Evolutionary conservation across 768 basidiomycete genomes (phyloP), one percentile per base, ranked within the genome.

Genomic region (Russula abietina): DNA sequence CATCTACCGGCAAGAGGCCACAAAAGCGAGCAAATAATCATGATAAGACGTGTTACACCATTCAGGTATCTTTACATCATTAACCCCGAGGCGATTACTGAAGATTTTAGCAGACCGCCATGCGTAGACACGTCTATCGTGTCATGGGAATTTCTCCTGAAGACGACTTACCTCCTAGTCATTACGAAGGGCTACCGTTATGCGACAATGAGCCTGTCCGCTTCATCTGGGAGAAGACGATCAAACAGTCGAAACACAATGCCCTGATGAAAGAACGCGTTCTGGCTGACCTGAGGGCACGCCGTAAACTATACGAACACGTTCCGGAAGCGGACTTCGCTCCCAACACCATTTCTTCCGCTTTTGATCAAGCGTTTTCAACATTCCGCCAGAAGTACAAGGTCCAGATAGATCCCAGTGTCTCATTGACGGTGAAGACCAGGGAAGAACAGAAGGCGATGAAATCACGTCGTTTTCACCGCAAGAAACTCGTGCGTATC

Each of bases 141-240:
- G 71, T 80, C 55, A 87, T 91, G 84, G 74, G 77, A 22, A 61
- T 87, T 6, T 76, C 79, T 8, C 78, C 71, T 41, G 86, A 84
- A 67, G 82, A 83, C 62, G 70, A 79, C 1, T 74, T 90, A 9
- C 89, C 89, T 0, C 81, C 82, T 60, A 83, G 80, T 57, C 82
- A 88, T 68, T 67, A 69, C 11, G 88, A 90, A 68, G 85, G 82
- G 17, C 74, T 71, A 12, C 68, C 73, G 3, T 68, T 84, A 1
- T 75, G 73, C 2, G 68, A 75, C 12, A 70, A 77, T 24, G 80
- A 84, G n/a, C 81, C 87, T 1, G 77, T 90, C 16, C 84, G 88
- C 22, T 90, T 90, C 66, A 84, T 89, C 4, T 91, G 89, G 89
- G 83, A 86, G 64, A 88, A 88, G 71, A 91, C 89, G 2, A 77